phyloP scores from a whole-genome alignment of 2,329 filamentous ascomycete species.

The Helotiales sp. region DNA sequence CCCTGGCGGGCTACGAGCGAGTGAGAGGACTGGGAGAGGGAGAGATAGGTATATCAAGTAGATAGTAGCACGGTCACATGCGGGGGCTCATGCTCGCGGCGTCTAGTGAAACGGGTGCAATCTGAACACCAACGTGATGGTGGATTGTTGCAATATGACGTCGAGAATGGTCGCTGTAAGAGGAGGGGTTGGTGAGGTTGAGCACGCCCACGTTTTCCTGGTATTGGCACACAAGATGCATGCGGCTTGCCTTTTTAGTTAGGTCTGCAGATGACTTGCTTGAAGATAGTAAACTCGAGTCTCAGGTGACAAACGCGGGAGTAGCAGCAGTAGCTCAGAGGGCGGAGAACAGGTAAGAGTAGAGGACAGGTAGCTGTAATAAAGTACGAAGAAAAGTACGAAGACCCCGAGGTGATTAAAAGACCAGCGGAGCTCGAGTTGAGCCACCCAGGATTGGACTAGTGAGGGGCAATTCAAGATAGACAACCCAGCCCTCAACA shows the following conservation, averaged over 20 bases:
- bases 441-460: not conserved
- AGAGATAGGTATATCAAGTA: conserved; percentile 16
- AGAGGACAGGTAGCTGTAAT: not conserved
- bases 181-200: conserved; percentile 1
- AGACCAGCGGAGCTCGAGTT: too few relatives aligned
- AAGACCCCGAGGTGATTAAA: not conserved
- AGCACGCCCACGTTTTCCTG: not conserved
- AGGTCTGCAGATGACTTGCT: not conserved
- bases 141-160: conserved; percentile 10
- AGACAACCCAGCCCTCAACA: not conserved
- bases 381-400: not conserved
- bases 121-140: not conserved
- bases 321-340: not conserved
- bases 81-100: conserved; percentile 21
- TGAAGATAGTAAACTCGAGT: not conserved
- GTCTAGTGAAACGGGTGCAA: not conserved
- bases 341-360: not conserved
- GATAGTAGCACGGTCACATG: conserved; percentile 22
- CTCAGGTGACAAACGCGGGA: not conserved
- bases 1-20: conserved; percentile 26
- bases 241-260: not conserved
- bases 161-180: conserved; percentile 8
- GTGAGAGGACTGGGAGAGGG: conserved; percentile 11
- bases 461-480: not conserved
- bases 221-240: not conserved